Conservation (phyloP, 345 rosid species). For the Chamaenerion angustifolium region DNA sequence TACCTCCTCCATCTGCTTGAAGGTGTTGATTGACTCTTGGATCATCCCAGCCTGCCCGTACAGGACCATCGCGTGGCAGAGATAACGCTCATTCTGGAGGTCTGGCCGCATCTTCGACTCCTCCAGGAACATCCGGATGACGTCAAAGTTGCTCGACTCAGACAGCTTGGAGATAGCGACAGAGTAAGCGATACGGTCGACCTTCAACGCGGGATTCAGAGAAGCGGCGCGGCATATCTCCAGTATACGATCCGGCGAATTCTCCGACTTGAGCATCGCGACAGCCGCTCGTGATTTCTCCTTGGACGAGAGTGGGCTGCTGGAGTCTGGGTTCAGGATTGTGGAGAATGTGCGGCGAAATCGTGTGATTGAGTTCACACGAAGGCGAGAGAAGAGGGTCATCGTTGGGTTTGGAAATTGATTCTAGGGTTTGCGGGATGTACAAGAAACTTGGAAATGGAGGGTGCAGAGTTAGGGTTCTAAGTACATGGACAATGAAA, state of each 20-base stretch:
- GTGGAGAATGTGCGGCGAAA: slow-evolving; percentile 17
- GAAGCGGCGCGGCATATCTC: slow-evolving; percentile 74
- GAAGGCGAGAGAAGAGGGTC: slow-evolving; percentile 39
- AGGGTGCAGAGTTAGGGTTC: too few species aligned
- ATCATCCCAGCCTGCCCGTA: slow-evolving; percentile 75
- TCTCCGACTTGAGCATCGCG: slow-evolving; percentile 52
- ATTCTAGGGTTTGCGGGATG: too few species aligned
- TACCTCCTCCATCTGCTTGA: slow-evolving; percentile 32
- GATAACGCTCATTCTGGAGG: slow-evolving; percentile 42
- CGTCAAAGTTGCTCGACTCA: slow-evolving; percentile 31
- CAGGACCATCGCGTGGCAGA: slow-evolving; percentile 48
- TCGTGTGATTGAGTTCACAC: slow-evolving; percentile 8
- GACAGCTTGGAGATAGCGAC: slow-evolving; percentile 48
- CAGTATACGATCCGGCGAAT: slow-evolving; percentile 59
- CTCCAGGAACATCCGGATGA: slow-evolving; percentile 36
- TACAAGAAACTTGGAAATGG: too few species aligned
- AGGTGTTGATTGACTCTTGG: slow-evolving; percentile 38
- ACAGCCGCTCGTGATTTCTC: slow-evolving; percentile 60
- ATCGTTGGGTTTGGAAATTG: slow-evolving; percentile 8
- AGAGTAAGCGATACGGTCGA: slow-evolving; percentile 61
- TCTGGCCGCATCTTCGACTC: slow-evolving; percentile 53
- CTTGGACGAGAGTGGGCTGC: slow-evolving; percentile 35
- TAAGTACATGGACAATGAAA: too few species aligned
- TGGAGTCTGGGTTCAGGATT: slow-evolving; percentile 25
- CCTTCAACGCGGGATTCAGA: slow-evolving; percentile 40